Conservation (phyloP, 371 early-diverging fungal genomes). For the Parasitella parasitica region DNA sequence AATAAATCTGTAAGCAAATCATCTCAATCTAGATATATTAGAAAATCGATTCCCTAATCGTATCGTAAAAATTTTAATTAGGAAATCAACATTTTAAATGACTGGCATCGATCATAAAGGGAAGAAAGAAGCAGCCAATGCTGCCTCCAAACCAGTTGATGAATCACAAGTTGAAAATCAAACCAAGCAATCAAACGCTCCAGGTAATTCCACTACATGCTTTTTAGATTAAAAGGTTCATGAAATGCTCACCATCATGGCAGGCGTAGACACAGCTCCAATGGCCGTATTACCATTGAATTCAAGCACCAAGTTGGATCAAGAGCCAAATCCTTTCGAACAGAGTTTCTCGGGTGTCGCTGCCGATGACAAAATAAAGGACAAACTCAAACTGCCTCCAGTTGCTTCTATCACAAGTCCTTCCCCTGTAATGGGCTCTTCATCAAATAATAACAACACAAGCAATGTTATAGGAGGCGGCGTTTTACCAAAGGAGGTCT, state of each 20-base stretch:
- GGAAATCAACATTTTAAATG: neutral
- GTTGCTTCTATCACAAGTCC: conserved; percentile 47
- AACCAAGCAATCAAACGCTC: neutral
- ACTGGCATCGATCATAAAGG: neutral
- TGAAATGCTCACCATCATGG: neutral
- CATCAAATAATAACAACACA: conserved; percentile 9
- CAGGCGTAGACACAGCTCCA: conserved; percentile 23
- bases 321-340: conserved; percentile 88
- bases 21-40: neutral
- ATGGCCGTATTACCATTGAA: conserved; percentile 43
- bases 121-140: neutral
- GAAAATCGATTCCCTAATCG: neutral
- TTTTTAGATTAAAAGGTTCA: neutral
- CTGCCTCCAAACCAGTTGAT: neutral
- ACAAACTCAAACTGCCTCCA: conserved; percentile 37
- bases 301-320: conserved; percentile 65
- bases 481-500: conserved; percentile 44
- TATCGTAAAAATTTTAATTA: neutral
- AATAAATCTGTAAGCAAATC: neutral
- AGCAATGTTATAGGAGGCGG: conserved; percentile 42
- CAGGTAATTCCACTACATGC: neutral
- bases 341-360: conserved; percentile 69
- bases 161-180: neutral
- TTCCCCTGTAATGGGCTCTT: conserved; percentile 21
- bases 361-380: conserved; percentile 10